Conservation (phyloP, 176 grass and related monocot genomes). For the Zoysia pacifica region DNA sequence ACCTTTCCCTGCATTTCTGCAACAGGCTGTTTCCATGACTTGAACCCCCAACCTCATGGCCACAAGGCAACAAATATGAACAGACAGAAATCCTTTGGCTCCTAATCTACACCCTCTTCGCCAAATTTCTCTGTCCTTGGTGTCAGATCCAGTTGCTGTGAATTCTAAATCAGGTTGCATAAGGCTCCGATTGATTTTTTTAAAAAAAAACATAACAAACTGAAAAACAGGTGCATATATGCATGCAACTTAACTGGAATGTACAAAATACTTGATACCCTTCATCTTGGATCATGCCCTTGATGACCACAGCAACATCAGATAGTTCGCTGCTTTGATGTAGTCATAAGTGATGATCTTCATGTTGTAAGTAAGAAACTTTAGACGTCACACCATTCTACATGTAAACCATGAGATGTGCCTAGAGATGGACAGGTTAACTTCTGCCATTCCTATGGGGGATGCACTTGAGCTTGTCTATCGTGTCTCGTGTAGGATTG, state of each 20-base stretch:
- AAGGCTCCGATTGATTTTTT: neutral
- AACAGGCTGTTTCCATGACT: no score
- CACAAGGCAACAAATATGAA: neutral
- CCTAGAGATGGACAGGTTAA: neutral
- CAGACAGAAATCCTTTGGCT: neutral
- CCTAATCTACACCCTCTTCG: neutral
- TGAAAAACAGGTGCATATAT: neutral
- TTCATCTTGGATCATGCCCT: neutral
- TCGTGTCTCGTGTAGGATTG: neutral
- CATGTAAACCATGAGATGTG: neutral
- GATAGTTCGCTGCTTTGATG: neutral
- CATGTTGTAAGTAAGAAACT: neutral
- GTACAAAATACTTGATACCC: neutral
- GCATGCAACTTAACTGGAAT: neutral
- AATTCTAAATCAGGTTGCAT: neutral
- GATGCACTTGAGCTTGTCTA: neutral
- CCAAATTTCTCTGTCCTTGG: neutral
- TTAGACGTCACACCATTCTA: neutral
- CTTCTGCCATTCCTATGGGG: neutral
- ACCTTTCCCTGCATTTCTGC: no score
- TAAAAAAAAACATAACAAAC: neutral
- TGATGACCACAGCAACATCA: neutral
- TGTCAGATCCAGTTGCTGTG: neutral
- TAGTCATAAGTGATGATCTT: neutral
- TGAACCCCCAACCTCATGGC: no score